Evolutionary conservation across 1,284 basidiomycete species (phyloP), one percentile per base, ranked within the genome.

Genomic region (Violaceomyces palustris): DNA sequence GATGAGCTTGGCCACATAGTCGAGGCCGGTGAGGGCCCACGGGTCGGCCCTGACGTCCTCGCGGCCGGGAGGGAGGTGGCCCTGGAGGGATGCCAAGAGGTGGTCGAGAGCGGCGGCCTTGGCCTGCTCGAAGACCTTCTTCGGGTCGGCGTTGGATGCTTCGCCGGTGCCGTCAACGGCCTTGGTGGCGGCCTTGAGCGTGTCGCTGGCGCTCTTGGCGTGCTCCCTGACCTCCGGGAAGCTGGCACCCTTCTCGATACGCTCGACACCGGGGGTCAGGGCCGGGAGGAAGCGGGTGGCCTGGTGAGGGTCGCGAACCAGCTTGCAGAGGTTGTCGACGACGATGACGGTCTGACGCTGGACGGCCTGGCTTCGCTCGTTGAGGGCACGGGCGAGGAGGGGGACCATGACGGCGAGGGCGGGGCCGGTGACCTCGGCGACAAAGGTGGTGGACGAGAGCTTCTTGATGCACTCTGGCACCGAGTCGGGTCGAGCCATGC

Each of bases 371-470:
- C 88, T 92, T 60, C 93, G 83, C 75, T 97, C 93, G 72, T 93
- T 93, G 61, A 98, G 79, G 6, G 90, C 93, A 70, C 94, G 89
- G 42, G 83, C 80, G 42, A 98, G 79, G 30, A 98, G 82, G 5
- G 93, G 93, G 2, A 94, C 91, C 61, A 98, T 83, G 62, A 98
- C 90, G 19, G 94, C 93, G 30, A 98, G 82, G 12, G 93, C 91
- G 12, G 93, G 93, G 1, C 89, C 86, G 25, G 87, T 96, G 63
- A 98, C 91, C 77, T 98, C 93, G 42, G 91, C 88, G 49, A 98
- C 94, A 67, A 96, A 98, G 12, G 93, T 97, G 29, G 89, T 92
- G 45, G 83, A 86, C 6, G 90, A 92, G 8, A 97, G 80, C 36
- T 89, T 83, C 78, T 98, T 98, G 82, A 98, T 92, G 67, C 91